Conservation (phyloP, 352 stramenopile genomes). For the Phytophthora sansomeana region DNA sequence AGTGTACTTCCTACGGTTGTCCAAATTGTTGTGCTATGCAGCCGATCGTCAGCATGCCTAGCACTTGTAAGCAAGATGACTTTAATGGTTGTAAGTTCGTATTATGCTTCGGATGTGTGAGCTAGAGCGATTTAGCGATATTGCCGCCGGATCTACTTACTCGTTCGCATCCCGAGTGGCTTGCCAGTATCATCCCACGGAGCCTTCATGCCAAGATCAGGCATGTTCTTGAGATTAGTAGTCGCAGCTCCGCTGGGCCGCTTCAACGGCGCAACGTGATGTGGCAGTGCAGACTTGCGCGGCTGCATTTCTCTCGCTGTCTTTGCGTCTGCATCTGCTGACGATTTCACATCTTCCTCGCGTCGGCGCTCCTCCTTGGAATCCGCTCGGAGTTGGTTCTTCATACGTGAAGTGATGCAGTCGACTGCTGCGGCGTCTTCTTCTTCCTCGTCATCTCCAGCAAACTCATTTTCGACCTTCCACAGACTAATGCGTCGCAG, state of each 20-base stretch:
- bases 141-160: conserved; percentile 35
- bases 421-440: conserved; percentile 40
- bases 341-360: conserved; percentile 67
- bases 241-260: conserved; percentile 40
- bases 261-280: conserved; percentile 85
- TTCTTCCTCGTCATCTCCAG: conserved; percentile 53
- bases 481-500: conserved; percentile 80
- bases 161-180: conserved; percentile 66
- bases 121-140: conserved; percentile 3
- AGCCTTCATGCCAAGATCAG: conserved; percentile 74
- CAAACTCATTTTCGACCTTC: conserved; percentile 80
- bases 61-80: conserved; percentile 1
- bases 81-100: conserved; percentile 3
- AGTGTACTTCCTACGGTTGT: conserved; percentile 19
- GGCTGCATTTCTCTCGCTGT: conserved; percentile 50
- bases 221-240: conserved; percentile 68
- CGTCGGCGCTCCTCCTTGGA: conserved; percentile 65
- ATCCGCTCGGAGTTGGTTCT: conserved; percentile 43
- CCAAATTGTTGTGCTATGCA: conserved; percentile 28
- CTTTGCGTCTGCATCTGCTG: conserved; percentile 52
- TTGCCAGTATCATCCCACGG: conserved; percentile 82
- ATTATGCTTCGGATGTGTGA: conserved; percentile 13
- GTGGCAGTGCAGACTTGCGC: conserved; percentile 75
- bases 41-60: not conserved
- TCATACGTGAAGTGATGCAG: conserved; percentile 35